Evolutionary conservation across 1,139 yeast species (phyloP), one percentile per base, ranked within the genome.

Genomic region (Kurtzmaniella quercitrusa): DNA sequence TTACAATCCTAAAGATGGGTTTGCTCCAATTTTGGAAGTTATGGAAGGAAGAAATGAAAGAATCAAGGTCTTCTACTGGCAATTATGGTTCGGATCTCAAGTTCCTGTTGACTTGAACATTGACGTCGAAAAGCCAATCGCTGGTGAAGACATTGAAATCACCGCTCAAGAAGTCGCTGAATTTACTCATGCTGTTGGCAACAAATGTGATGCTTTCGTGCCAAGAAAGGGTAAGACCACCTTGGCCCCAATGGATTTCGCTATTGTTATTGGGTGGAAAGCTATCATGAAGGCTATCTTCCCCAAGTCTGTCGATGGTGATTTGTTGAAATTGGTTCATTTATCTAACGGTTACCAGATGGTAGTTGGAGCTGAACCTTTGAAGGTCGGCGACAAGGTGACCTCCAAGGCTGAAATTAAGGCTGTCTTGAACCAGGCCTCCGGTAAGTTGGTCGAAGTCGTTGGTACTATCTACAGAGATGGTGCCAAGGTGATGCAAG

Each of bases 231-330:
- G 95, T 54, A 85, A 87, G 68, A 77, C 76, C 42, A 82, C 90
- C 48, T 77, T 82, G 57, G 98, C 98, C 43, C 99, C 99, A 59
- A 93, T 93, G 98, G 99, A 93, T 74, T 94, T 91, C 62, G 98
- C 98, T 43, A 93, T 93, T 66, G 98, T 94, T 48, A 81, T 91
- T 58, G 98, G 98, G 41, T 93, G 99, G 99, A 86, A 85, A 72
- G 95, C 97, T 42, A 91, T 94, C 61, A 91, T 93, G 73, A 89
- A 86, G 73, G 93, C 98, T 19, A 88, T 93, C 56, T 94, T 93
- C 94, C 98, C 98, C 46, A 81, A 81, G 66, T 82, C 84, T 51
- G 95, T 94, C 57, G 98, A 94, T 66, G 98, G 98, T 70, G 98
- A 93, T 65, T 77, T 93, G 60, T 77, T 93, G 71, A 86, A 86